Evolutionary conservation across 345 rosid genomes (phyloP), one percentile per base, ranked within the genome.

Genomic region (Isatis tinctoria): DNA sequence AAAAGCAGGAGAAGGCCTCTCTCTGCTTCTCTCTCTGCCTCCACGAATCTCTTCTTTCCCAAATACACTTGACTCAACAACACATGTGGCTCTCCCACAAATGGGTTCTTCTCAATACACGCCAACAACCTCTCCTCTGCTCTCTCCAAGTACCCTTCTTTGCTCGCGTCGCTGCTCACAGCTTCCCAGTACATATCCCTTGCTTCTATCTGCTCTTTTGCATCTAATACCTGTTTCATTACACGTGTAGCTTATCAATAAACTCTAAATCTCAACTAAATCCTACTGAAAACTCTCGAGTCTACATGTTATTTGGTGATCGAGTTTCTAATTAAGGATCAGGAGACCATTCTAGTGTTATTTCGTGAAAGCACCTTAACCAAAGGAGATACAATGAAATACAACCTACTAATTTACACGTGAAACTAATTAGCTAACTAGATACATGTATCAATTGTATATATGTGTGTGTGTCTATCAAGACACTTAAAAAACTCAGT

Each of bases 51-150:
- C 62, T 89, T 88, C 75, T 77, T 70, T 6, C 82, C 60, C 73
- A 95, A 37, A 35, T 88, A 92, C 52, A 84, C 49, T 82, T 92
- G 93, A 64, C 83, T 83, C 85, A 95, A 53, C 69, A 86, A 81
- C 77, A 95, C 87, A 64, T 80, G 85, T 3, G 97, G 97, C 81
- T 95, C 99, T 4, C 96, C 95, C 2, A 91, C 90, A 74, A 67
- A 85, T 26, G 96, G 88, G 78, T 90, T 94, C 83, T 82, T 86
- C 84, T 82, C 87, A 1, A 85, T 69, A 54, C 93, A 80, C 16
- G 51, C 60, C 65, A 79, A 14, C 37, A 90, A 37, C 76, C 67
- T 56, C 81, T 73, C 82, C 86, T 95, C 91, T 5, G 83, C 87
- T 36, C 59, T 75, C 35, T 81, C 91, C 66, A 80, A 54, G 73